Conservation (phyloP, 2,329 filamentous ascomycete genomes). For the Pseudogymnoascus sp. region DNA sequence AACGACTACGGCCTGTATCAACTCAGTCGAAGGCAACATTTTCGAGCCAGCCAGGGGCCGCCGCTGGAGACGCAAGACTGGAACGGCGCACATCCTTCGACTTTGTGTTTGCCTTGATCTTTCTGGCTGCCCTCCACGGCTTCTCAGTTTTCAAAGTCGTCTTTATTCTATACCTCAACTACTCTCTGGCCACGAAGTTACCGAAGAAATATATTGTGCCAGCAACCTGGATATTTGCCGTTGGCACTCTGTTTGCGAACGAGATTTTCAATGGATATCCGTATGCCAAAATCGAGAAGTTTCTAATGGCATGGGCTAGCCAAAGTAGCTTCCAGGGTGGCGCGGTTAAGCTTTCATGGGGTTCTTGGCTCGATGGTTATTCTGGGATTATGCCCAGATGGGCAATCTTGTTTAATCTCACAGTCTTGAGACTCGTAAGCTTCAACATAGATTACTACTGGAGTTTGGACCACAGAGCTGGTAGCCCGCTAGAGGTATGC, state of each 20-base stretch:
- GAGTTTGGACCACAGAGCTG: conserved; percentile 58
- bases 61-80: conserved; percentile 49
- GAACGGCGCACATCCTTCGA: conserved; percentile 75
- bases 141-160: conserved; percentile 79
- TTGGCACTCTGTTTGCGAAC: conserved; percentile 80
- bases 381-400: conserved; percentile 82
- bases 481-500: conserved; percentile 75
- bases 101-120: conserved; percentile 70
- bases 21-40: neutral
- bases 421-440: conserved; percentile 83
- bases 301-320: conserved; percentile 34
- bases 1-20: conserved; percentile 34
- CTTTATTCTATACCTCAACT: conserved; percentile 74
- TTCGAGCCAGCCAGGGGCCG: conserved; percentile 2
- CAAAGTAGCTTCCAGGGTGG: conserved; percentile 1
- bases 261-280: conserved; percentile 75
- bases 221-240: conserved; percentile 85
- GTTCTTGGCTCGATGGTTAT: conserved; percentile 66
- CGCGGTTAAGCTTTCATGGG: conserved; percentile 39
- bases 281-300: conserved; percentile 54
- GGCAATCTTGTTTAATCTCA: conserved; percentile 98
- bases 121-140: conserved; percentile 74
- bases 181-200: conserved; percentile 64
- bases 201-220: conserved; percentile 64
- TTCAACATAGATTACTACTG: conserved; percentile 98